Percentiles rank a stretch among this genome's conserved stretches.
Evolutionary conservation across 345 rosid genomes (phyloP).

Genomic region (Boechera stricta): DNA sequence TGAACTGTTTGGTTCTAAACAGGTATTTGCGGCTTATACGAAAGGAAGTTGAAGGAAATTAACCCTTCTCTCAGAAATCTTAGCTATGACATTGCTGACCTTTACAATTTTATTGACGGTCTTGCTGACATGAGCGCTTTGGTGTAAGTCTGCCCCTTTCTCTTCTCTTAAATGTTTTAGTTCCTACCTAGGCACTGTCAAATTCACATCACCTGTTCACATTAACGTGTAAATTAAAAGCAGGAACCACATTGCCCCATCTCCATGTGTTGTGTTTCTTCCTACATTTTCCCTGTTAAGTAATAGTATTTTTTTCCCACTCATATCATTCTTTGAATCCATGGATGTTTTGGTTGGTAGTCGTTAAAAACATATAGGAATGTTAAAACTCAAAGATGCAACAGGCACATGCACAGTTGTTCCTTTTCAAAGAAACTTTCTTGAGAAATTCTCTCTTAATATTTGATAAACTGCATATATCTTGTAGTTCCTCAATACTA

Average conservation of each 20-base stretch:
- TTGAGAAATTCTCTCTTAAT: neutral
- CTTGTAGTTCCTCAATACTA: neutral
- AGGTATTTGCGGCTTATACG: constrained; percentile 87
- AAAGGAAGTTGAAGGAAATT: constrained; percentile 81
- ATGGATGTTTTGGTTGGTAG: constrained; percentile 1
- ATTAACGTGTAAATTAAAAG: constrained; percentile 4
- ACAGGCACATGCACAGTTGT: constrained; percentile 2
- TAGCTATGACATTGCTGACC: constrained; percentile 79
- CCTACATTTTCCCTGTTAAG: neutral
- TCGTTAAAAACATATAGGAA: neutral
- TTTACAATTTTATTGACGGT: constrained; percentile 86
- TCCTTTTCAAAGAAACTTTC: neutral
- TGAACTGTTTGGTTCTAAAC: constrained; percentile 17
- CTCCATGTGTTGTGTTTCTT: neutral
- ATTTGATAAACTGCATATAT: neutral
- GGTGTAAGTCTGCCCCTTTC: constrained; percentile 60
- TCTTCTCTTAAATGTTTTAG: constrained; percentile 22
- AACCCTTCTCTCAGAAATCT: constrained; percentile 77
- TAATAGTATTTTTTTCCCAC: neutral
- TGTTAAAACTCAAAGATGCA: neutral
- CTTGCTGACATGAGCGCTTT: constrained; percentile 88
- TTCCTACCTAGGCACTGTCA: constrained; percentile 1
- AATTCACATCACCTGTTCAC: neutral
- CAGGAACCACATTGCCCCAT: neutral
- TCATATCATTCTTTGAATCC: neutral